A percentile compares a stretch with the other conserved stretches of the same genome.
These are phyloP conservation scores for Paramecium octaurelia DNA, from an alignment of 73 alveolate species.

Conservation along the genomic window DNA sequence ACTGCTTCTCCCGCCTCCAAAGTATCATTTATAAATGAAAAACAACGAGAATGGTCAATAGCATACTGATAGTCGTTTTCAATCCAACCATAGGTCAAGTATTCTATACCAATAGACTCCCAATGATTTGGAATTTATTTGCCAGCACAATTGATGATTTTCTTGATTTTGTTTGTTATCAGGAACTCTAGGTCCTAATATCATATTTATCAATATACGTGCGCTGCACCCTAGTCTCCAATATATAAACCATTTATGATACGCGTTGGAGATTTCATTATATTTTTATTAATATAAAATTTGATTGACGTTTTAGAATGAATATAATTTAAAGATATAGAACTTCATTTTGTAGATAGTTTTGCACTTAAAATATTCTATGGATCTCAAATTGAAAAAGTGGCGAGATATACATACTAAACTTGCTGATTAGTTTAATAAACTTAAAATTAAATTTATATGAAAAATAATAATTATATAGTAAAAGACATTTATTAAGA, in stretches of 20 bases:
- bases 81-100: constrained; percentile 83
- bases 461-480: background rate
- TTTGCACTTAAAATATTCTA: background rate
- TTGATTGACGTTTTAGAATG: background rate
- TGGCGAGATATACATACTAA: background rate
- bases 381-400: background rate
- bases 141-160: constrained; percentile 91
- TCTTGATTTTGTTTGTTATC: constrained; percentile 86
- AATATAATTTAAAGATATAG: background rate
- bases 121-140: constrained; percentile 89
- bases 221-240: constrained; percentile 25
- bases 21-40: constrained; percentile 71
- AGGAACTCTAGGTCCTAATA: constrained; percentile 82
- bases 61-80: constrained; percentile 62
- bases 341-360: background rate
- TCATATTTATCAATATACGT: background rate
- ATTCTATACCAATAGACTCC: constrained; percentile 91
- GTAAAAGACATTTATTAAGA: constrained; percentile 2
- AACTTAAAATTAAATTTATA: background rate
- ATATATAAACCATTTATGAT: constrained; percentile 2
- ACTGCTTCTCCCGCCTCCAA: constrained; percentile 67
- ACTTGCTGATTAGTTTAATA: background rate
- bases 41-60: background rate
- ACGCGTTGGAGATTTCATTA: background rate
- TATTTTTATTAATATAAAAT: background rate